Base-by-base conservation (phyloP, 176 grass and related monocot genomes). In the Triticum monococcum region DNA sequence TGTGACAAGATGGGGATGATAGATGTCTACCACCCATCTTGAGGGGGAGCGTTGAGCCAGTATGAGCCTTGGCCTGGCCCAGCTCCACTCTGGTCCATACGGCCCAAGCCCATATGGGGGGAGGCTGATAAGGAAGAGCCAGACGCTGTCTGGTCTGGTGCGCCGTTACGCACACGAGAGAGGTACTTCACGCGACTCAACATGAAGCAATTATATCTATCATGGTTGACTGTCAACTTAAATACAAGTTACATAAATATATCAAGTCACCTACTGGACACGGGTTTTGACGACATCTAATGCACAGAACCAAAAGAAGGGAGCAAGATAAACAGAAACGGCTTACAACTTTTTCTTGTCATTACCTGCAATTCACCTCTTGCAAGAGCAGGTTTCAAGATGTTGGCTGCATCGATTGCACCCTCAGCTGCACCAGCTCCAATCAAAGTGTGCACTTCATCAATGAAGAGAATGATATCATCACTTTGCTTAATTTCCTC, bases 401-500 rank as follows among this genome's bases (percentile, higher is more conserved):
- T 99, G 90, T 99, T 99, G 40, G 97, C 97, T 59, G 97, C 97
- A 91, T 99, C 97, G 83, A 99, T 99, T 26, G 97, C 97, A 79
- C 97, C 97, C 84, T 99, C 97, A 23, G 97, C 97, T 74, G 97
- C 97, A 92, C 97, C 97, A 67, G 97, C 97, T 86, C 97, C 97
- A 26, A 99, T 99, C 86, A 99, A 87, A 22, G 97, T 99, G 77
- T 99, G 97, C 36, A 99, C 97, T 83, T 99, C 97, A 91, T 99
- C 97, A 79, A 99, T 99, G 79, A 99, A 99, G 83, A 99, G 90
- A 75, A 99, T 99, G 68, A 99, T 99, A 76, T 99, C 94, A 84
- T 99, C 97, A 62, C 86, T 96, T 85, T 99, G 97, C 78, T 96
- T 99, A 85, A 99, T 94, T 90, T 99, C 97, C 78, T 99, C 97